Base-by-base conservation (phyloP, 345 rosid species). In the Clarkia xantiana region DNA sequence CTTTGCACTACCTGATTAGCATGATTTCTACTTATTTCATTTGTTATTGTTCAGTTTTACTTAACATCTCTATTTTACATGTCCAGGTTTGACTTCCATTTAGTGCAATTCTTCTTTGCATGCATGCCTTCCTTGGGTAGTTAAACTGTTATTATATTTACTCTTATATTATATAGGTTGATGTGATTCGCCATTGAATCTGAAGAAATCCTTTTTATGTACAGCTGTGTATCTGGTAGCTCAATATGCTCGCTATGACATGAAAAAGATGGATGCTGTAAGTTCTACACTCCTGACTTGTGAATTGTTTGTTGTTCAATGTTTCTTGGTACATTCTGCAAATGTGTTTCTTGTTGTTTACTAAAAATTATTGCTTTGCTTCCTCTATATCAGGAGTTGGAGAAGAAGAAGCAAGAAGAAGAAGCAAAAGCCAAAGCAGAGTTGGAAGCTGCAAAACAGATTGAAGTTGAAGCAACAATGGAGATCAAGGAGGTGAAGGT, bases 201-300 rank as follows among this genome's bases (percentile, higher is more conserved):
- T 67, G 46, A 66, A 61, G 60, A 60, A 52, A 48, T 14, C 29
- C 1, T 54, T 34, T 56, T 34, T 14, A 16, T 67, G 56, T 52
- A 66, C 88, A 86, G 95, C 88, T 66, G 91, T 81, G 20, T 90
- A 74, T 60, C 59, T 86, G 68, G 94, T 90, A 60, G 95, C 97
- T 53, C 86, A 78, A 54, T 86, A 81, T 64, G 88, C 95, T 62
- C 84, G 86, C 18, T 70, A 49, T 57, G 85, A 76, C 57, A 86
- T 89, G 81, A 77, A 66, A 71, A 75, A 62, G 60, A 82, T 86
- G 94, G 95, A 90, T 40, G 88, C 80, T 45, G 95, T 81, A 66
- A 81, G 64, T 40, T 17, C 36, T 9, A 14, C 34, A 11, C 43
- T 50, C 41, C 44, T 15, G 20, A 18, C 17, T 22, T 22, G 25